Evolutionary conservation across 352 stramenopile genomes (phyloP).

Genomic region (Saprolegnia diclina): DNA sequence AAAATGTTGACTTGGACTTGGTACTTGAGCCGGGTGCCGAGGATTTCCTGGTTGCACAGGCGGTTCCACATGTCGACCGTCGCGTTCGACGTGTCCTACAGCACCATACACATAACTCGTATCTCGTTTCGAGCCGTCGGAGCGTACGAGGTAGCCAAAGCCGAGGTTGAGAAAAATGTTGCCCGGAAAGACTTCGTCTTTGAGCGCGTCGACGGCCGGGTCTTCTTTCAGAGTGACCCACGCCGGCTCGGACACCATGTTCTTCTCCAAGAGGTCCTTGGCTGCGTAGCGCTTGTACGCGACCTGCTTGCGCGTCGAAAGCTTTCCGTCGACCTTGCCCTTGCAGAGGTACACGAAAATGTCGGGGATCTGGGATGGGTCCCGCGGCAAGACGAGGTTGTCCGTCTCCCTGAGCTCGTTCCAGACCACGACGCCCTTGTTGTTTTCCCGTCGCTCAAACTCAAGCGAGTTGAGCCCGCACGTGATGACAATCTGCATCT

Average conservation of each 20-base stretch:
- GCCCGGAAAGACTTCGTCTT: conserved; percentile 73
- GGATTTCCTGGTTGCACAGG: conserved; percentile 49
- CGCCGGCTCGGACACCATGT: conserved; percentile 46
- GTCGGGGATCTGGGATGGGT: conserved; percentile 74
- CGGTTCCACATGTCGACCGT: conserved; percentile 25
- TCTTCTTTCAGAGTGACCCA: conserved; percentile 84
- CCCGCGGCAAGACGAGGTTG: conserved; percentile 63
- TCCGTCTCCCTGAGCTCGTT: conserved; percentile 74
- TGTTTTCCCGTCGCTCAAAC: conserved; percentile 52
- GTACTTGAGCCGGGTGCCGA: conserved; percentile 71
- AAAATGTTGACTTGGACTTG: conserved; percentile 83
- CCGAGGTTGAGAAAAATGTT: conserved; percentile 75
- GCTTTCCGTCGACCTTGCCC: conserved; percentile 46
- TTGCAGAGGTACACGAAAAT: conserved; percentile 84
- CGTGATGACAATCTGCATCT: conserved; percentile 71
- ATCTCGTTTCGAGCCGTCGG: neutral
- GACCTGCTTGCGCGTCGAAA: conserved; percentile 43
- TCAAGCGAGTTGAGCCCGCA: conserved; percentile 59
- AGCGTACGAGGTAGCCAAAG: conserved; percentile 43
- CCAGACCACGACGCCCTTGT: conserved; percentile 78
- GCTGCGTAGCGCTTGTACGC: conserved; percentile 76
- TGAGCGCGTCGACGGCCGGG: conserved; percentile 63
- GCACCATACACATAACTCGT: neutral
- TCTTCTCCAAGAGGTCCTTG: conserved; percentile 56
- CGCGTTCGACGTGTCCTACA: conserved; percentile 50